phyloP scores from a whole-genome alignment of 345 rosid species.

The Brassica rapa region DNA sequence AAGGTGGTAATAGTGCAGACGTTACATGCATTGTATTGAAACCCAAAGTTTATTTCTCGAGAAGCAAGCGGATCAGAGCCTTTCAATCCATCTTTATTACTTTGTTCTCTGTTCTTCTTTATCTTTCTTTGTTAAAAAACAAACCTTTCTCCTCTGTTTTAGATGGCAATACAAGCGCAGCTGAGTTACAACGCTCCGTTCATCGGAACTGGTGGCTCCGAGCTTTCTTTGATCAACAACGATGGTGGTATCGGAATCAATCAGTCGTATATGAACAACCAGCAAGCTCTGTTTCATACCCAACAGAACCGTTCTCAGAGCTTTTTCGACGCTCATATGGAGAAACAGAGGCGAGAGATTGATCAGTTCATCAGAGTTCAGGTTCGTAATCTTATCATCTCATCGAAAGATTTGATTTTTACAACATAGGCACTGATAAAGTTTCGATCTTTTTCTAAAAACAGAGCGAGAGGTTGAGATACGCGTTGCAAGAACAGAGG shows the following conservation, averaged over 20 bases:
- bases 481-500: conserved; percentile 57
- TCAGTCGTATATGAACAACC: conserved; percentile 34
- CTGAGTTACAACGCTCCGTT: conserved; percentile 39
- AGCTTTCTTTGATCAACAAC: conserved; percentile 44
- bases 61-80: conserved; percentile 14
- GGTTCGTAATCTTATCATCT: conserved; percentile 43
- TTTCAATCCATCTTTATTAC: conserved; percentile 22
- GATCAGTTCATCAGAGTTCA: conserved; percentile 61
- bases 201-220: conserved; percentile 40
- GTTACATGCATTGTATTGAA: conserved; percentile 40
- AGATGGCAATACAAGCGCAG: conserved; percentile 81
- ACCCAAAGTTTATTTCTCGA: conserved; percentile 29
- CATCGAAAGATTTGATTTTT: background rate
- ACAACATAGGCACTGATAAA: conserved; percentile 9
- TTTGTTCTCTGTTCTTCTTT: background rate
- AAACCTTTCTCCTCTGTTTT: background rate
- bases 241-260: conserved; percentile 44
- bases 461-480: conserved; percentile 61
- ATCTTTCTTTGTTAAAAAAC: background rate
- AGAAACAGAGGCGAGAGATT: conserved; percentile 63
- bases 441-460: background rate
- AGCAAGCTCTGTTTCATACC: conserved; percentile 40
- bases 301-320: conserved; percentile 25
- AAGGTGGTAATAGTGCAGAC: conserved; percentile 14
- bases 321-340: conserved; percentile 37